These are phyloP conservation scores for Aegilops umbellulata DNA, from an alignment of 176 grass and related monocot genomes.

Conservation along the genomic window DNA sequence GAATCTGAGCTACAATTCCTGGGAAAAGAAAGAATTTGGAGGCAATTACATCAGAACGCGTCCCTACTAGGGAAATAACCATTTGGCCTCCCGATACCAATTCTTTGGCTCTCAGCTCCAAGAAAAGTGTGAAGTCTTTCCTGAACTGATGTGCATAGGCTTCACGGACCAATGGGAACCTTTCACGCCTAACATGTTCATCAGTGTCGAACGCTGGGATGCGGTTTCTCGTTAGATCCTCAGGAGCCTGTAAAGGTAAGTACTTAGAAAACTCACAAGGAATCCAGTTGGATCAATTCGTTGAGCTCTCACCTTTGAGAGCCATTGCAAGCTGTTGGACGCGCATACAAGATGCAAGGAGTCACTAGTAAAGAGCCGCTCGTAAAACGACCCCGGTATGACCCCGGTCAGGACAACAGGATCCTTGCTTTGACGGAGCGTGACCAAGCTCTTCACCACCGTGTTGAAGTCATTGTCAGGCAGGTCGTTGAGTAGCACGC, in stretches of 20 bases:
- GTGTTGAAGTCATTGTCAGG: background rate
- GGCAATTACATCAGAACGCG: background rate
- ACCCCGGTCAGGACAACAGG: background rate
- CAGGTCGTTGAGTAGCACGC: background rate
- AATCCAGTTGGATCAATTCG: background rate
- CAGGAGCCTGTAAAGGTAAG: background rate
- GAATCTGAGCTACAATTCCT: background rate
- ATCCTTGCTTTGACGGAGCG: background rate
- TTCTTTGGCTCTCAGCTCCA: conserved; percentile 2
- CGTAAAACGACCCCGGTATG: conserved; percentile 22
- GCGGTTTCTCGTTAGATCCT: background rate
- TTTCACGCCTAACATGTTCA: background rate
- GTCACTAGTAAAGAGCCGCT: background rate
- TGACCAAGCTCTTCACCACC: background rate
- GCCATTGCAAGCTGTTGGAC: background rate
- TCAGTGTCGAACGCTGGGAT: background rate
- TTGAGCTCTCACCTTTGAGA: conserved; percentile 4
- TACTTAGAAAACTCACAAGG: background rate
- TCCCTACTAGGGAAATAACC: conserved; percentile 6
- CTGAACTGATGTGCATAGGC: conserved; percentile 9
- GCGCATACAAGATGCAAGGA: conserved; percentile 12
- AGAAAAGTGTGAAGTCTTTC: conserved; percentile 9
- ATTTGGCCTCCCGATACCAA: background rate
- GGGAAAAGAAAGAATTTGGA: background rate
- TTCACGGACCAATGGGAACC: background rate